Evolutionary conservation across 805 yeast genomes (phyloP).

Genomic region (Yamadazyma nakazawae): DNA sequence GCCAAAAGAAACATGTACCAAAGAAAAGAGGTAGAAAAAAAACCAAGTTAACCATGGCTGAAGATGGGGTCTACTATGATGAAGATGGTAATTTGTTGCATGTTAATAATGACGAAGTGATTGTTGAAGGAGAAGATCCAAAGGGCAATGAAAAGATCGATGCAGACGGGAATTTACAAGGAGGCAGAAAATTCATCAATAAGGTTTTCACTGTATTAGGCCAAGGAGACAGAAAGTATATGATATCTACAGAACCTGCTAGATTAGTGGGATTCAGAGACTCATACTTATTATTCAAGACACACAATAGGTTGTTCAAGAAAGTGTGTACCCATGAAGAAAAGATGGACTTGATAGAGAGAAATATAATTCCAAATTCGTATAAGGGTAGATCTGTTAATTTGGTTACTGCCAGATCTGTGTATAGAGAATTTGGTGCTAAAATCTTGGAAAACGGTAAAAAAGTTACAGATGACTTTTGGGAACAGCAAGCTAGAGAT

Average conservation of each 20-base stretch:
- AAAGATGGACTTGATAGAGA: constrained; percentile 75
- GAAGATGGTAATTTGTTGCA: constrained; percentile 65
- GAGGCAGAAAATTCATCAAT: constrained; percentile 71
- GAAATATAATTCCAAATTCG: constrained; percentile 81
- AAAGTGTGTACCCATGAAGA: constrained; percentile 71
- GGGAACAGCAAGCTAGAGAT: constrained; percentile 58
- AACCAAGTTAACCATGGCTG: constrained; percentile 34
- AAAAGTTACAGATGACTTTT: constrained; percentile 83
- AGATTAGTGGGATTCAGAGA: constrained; percentile 92
- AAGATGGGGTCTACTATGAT: constrained; percentile 47
- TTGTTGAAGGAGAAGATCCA: constrained; percentile 64
- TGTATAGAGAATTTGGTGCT: constrained; percentile 90
- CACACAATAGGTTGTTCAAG: constrained; percentile 73
- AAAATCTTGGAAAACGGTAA: constrained; percentile 75
- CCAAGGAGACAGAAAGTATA: constrained; percentile 69
- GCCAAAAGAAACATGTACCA: constrained; percentile 18
- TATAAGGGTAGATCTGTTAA: constrained; percentile 89
- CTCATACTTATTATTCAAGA: constrained; percentile 83
- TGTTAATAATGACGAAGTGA: constrained; percentile 73
- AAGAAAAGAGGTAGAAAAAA: constrained; percentile 44
- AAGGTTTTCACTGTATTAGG: constrained; percentile 63
- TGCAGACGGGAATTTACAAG: constrained; percentile 60
- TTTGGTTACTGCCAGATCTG: constrained; percentile 84
- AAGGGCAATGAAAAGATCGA: constrained; percentile 76
- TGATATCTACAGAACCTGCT: constrained; percentile 96